Base-by-base conservation (phyloP, 2,329 filamentous ascomycete species). In the Penicillium sp. region DNA sequence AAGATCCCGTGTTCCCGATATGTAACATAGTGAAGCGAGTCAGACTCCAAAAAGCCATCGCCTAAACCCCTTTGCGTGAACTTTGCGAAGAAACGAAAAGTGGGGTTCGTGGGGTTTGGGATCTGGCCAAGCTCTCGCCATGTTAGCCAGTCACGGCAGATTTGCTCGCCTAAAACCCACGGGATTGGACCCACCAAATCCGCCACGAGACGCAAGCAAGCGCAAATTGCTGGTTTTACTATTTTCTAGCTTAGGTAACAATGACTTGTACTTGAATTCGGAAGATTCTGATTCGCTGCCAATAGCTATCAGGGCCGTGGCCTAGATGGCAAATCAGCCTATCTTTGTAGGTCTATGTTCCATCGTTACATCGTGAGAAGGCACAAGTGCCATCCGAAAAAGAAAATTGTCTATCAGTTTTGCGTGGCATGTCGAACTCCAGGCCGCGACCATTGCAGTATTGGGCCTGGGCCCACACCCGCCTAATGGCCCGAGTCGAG, bases 351-450 rank as follows among this genome's bases (percentile, higher is more conserved):
- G 48, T 53, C 49, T 56, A 48, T 42, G 3, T 62, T 62, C 56
- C 59, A 58, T 65, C 63, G 43, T 65, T 49, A 55, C 45, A 43
- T 62, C 60, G 55, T 62, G 48, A 49, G 39, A 46, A 47, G 44
- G 53, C 26, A 56, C 35, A 31, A 29, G 29, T 39, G 33, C 49
- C 26, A 49, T 56, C 43, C 39, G 24, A 33, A 33, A 14, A 33
- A 33, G 24, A 44, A 35, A 19, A 52, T 46, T 22, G n/a, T 44
- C 49, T 49, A 58, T 49, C 29, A 37, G 46, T 49, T 49, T 48
- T 48, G 26, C 16, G 27, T 35, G n/a, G 19, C n/a, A 29, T 49
- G 45, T 29, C 19, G 37, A 42, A 10, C 46, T 21, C 13, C 19
- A 33, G 19, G 46, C 19, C 46, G 33, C 46, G 27, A 16, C 26